Evolutionary conservation across 805 yeast species (phyloP).

Genomic region (Yarrowia phangngaensis): DNA sequence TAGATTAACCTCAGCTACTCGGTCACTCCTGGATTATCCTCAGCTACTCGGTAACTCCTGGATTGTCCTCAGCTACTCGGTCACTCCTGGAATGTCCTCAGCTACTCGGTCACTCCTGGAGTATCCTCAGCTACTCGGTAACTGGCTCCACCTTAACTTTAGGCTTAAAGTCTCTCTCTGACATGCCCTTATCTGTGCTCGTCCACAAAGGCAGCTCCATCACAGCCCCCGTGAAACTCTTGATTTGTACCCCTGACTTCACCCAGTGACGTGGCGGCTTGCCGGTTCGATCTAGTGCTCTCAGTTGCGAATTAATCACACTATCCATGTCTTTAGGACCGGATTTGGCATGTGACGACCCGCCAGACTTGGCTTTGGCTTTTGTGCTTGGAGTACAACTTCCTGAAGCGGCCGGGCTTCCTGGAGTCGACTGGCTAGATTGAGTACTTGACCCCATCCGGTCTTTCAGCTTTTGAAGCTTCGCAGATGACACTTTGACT

Average conservation of each 20-base stretch:
- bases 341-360: constrained; percentile 26
- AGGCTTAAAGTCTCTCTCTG: neutral
- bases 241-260: constrained; percentile 42
- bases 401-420: too few species aligned
- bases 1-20: too few species aligned
- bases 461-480: constrained; percentile 28
- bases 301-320: constrained; percentile 39
- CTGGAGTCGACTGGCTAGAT: too few species aligned
- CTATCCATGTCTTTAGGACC: constrained; percentile 35
- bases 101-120: too few species aligned
- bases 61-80: too few species aligned
- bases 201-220: constrained; percentile 43
- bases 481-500: constrained; percentile 29
- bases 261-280: constrained; percentile 47
- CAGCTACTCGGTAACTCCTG: too few species aligned
- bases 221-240: constrained; percentile 47
- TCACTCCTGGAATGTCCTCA: too few species aligned
- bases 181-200: constrained; percentile 1
- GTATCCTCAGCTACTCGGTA: too few species aligned
- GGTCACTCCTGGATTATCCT: too few species aligned
- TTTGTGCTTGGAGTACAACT: too few species aligned
- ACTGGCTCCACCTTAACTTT: constrained; percentile 35
- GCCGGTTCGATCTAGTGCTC: constrained; percentile 46
- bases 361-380: constrained; percentile 24
- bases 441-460: constrained; percentile 5